These are phyloP conservation scores for Fragaria iinumae DNA, from an alignment of 306 rosid species.

Conservation along the genomic window DNA sequence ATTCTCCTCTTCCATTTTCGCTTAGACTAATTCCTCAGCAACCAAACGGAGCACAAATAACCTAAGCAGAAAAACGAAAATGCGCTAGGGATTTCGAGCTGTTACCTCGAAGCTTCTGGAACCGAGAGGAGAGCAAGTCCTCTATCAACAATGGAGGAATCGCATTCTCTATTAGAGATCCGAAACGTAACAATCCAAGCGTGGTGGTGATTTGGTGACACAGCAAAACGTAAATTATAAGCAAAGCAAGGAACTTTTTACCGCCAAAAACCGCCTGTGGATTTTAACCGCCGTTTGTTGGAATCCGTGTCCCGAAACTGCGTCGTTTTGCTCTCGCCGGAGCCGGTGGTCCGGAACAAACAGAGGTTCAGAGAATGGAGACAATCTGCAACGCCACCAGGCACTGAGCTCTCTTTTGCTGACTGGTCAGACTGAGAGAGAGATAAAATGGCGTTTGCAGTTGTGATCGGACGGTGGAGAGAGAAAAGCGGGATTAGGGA, in stretches of 20 bases:
- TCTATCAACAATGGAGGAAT: conserved; percentile 32
- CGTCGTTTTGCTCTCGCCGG: conserved; percentile 12
- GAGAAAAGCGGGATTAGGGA: not conserved
- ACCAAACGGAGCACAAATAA: conserved; percentile 11
- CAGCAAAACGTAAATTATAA: conserved; percentile 51
- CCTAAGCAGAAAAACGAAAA: not conserved
- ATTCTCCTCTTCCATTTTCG: not conserved
- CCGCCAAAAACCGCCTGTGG: conserved; percentile 16
- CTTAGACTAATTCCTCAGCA: not conserved
- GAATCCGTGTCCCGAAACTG: not conserved
- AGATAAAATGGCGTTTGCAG: conserved; percentile 22
- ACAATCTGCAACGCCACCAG: conserved; percentile 1
- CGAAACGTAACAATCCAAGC: conserved; percentile 35
- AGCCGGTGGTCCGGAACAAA: not conserved
- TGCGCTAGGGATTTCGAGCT: not conserved
- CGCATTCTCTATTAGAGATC: conserved; percentile 37
- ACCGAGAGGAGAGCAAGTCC: conserved; percentile 12
- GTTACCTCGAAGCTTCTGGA: conserved; percentile 12
- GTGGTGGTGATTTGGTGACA: not conserved
- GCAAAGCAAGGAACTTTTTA: conserved; percentile 65
- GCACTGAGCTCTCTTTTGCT: conserved; percentile 10
- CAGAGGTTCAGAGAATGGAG: not conserved
- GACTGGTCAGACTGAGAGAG: conserved; percentile 16
- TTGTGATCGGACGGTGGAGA: conserved; percentile 46
- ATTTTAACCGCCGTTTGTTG: not conserved